Percentiles rank a stretch among this genome's conserved stretches.
Conservation (phyloP, 768 basidiomycete genomes). For the Podaxis sp. region DNA sequence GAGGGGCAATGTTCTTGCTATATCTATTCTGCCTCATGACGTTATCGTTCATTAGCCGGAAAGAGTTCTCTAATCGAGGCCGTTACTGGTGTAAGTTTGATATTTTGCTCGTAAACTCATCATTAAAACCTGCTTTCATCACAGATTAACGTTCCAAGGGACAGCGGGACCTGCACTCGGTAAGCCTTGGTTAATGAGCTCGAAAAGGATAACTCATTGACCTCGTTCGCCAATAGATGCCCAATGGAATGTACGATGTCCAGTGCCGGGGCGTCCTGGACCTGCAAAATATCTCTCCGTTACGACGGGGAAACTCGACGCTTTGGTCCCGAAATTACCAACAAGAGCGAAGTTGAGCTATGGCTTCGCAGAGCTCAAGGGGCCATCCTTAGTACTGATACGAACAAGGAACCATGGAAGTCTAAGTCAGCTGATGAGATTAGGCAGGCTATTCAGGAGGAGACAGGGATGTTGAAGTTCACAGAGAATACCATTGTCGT, state of each 20-base stretch:
- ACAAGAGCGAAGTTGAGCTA: conserved; percentile 47
- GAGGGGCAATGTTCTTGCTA: neutral
- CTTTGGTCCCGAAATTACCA: conserved; percentile 44
- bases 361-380: conserved; percentile 60
- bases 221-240: conserved; percentile 33
- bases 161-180: conserved; percentile 63
- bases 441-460: conserved; percentile 7
- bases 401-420: conserved; percentile 5
- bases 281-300: conserved; percentile 42
- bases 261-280: conserved; percentile 37
- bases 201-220: neutral
- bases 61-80: conserved; percentile 64
- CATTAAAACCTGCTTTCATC: neutral
- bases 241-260: conserved; percentile 56
- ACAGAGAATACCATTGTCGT: conserved; percentile 53
- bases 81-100: conserved; percentile 47
- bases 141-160: conserved; percentile 63
- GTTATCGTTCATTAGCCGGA: conserved; percentile 37
- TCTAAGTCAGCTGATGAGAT: conserved; percentile 17
- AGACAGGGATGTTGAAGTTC: conserved; percentile 29
- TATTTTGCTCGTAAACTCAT: no score
- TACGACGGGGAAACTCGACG: conserved; percentile 14
- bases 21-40: neutral
- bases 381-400: conserved; percentile 43
- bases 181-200: conserved; percentile 16